Percentiles rank a stretch among this genome's conserved stretches.
These are phyloP conservation scores for Lathyrus oleraceus DNA, from an alignment of 306 rosid genomes.

Conservation along the genomic window DNA sequence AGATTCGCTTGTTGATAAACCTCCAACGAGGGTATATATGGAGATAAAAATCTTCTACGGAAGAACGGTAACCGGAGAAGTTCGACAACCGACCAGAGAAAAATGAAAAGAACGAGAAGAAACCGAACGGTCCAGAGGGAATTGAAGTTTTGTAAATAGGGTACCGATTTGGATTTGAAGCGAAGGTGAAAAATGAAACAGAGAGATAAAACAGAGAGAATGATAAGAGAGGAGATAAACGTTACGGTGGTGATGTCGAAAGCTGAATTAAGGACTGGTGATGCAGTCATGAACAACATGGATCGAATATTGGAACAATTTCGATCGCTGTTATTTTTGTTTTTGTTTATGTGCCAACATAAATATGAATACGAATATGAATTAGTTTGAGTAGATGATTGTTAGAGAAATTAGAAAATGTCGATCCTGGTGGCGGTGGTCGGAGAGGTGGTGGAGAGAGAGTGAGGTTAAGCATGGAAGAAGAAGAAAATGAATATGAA, in stretches of 20 bases:
- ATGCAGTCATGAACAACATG: constrained; percentile 54
- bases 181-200: constrained; percentile 73
- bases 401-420: background rate
- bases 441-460: constrained; percentile 49
- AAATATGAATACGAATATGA: background rate
- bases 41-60: constrained; percentile 39
- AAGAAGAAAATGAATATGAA: background rate
- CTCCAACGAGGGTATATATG: constrained; percentile 11
- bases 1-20: constrained; percentile 36
- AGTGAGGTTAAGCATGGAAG: constrained; percentile 58
- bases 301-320: constrained; percentile 8
- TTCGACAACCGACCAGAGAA: constrained; percentile 66
- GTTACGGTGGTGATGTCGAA: constrained; percentile 54
- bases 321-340: background rate
- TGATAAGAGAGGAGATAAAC: constrained; percentile 45
- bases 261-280: constrained; percentile 43
- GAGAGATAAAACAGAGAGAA: constrained; percentile 62
- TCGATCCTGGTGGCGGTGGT: constrained; percentile 41
- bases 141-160: constrained; percentile 63
- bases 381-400: background rate
- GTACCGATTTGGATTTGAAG: constrained; percentile 60
- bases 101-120: constrained; percentile 60
- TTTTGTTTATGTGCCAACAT: background rate
- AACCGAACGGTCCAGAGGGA: constrained; percentile 81
- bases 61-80: constrained; percentile 57